A percentile compares a stretch with the other conserved stretches of the same genome.
Evolutionary conservation across 129 eudicot genomes (phyloP).

Genomic region (Smallanthus sonchifolius): DNA sequence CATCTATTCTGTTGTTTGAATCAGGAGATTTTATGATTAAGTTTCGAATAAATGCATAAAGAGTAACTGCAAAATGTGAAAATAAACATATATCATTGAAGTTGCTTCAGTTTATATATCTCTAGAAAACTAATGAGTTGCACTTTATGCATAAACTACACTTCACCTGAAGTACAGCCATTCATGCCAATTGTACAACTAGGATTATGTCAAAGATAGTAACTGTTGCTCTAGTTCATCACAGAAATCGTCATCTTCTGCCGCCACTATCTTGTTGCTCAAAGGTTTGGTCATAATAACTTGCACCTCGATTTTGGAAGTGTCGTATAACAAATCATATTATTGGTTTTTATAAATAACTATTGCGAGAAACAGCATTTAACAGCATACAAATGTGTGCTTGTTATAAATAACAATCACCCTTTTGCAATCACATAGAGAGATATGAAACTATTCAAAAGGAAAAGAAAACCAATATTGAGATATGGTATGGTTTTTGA

Average conservation of each 20-base stretch:
- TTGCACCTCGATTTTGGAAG: neutral
- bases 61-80: too few relatives aligned
- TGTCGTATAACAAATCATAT: neutral
- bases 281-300: neutral
- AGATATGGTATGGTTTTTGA: neutral
- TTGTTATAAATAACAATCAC: constrained; percentile 8
- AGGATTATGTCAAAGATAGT: constrained; percentile 10
- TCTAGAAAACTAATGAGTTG: too few relatives aligned
- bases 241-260: constrained; percentile 32
- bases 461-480: constrained; percentile 5
- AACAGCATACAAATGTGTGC: constrained; percentile 8
- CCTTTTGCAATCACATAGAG: constrained; percentile 25
- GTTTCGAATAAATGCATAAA: too few relatives aligned
- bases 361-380: constrained; percentile 1
- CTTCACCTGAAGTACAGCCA: constrained; percentile 2
- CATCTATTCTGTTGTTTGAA: too few relatives aligned
- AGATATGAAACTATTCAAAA: neutral
- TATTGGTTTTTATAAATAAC: constrained; percentile 19
- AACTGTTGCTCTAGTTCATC: constrained; percentile 44
- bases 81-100: too few relatives aligned
- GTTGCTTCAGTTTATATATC: too few relatives aligned
- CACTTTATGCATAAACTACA: neutral
- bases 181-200: constrained; percentile 6
- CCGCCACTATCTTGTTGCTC: constrained; percentile 20
- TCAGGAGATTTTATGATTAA: too few relatives aligned